A percentile compares a stretch with the other conserved stretches of the same genome.
Evolutionary conservation across 2,329 filamentous ascomycete species (phyloP).

Genomic region (Colletotrichum sojae): DNA sequence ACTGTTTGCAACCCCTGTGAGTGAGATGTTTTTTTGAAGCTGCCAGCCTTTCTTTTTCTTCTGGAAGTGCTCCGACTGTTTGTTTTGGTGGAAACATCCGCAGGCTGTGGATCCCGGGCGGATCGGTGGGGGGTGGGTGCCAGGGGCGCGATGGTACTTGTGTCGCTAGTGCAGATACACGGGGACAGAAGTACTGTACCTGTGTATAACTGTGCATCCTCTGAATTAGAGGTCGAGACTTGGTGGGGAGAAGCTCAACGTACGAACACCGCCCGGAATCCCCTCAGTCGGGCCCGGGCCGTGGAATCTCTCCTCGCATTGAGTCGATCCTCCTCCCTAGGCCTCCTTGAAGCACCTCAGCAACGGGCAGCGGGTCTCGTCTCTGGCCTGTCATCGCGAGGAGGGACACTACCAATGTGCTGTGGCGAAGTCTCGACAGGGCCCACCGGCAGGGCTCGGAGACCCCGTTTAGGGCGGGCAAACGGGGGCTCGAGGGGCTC

Average conservation of each 20-base stretch:
- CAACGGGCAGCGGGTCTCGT: background rate
- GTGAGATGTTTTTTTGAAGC: constrained; percentile 2
- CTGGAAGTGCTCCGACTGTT: constrained; percentile 22
- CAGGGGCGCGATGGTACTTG: background rate
- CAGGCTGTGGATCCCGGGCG: constrained; percentile 11
- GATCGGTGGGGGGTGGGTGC: background rate
- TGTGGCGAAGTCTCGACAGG: constrained; percentile 29
- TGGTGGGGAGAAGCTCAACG: background rate
- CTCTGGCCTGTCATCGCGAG: background rate
- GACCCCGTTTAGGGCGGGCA: constrained; percentile 1
- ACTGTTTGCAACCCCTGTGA: background rate
- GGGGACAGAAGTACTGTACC: too few species aligned
- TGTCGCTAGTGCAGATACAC: too few species aligned
- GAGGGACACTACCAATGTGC: background rate
- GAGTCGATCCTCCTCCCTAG: constrained; percentile 9
- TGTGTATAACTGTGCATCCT: background rate
- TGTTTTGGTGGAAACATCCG: constrained; percentile 18
- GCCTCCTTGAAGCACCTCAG: constrained; percentile 1
- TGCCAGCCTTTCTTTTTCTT: constrained; percentile 20
- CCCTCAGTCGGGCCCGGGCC: background rate
- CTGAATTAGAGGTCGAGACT: constrained; percentile 8
- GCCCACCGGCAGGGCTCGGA: constrained; percentile 31
- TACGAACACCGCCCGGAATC: background rate
- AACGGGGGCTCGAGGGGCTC: constrained; percentile 23
- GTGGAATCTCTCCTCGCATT: constrained; percentile 15